A percentile compares a stretch with the other conserved stretches of the same genome.
Evolutionary conservation across 1,139 yeast species (phyloP).

Genomic region (Kodamaea anthophila): DNA sequence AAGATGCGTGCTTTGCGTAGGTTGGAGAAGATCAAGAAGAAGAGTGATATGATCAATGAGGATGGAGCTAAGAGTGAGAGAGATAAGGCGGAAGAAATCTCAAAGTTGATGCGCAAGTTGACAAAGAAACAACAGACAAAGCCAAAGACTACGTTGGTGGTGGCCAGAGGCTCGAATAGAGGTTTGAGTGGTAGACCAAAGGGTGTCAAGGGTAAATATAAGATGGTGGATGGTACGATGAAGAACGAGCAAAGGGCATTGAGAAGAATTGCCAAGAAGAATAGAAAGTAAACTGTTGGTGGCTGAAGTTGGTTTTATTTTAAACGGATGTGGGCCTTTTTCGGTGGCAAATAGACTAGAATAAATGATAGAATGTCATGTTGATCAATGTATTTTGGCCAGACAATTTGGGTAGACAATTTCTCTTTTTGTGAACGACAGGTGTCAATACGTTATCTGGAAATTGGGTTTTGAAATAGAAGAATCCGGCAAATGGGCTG

Average conservation of each 20-base stretch:
- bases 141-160: constrained; percentile 84
- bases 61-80: constrained; percentile 82
- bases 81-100: constrained; percentile 91
- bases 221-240: constrained; percentile 98
- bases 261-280: constrained; percentile 82
- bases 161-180: constrained; percentile 79
- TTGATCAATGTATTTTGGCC: too few relatives aligned
- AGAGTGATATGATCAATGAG: constrained; percentile 86
- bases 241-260: constrained; percentile 96
- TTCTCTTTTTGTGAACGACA: too few relatives aligned
- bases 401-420: too few relatives aligned
- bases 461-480: too few relatives aligned
- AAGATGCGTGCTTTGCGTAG: constrained; percentile 88
- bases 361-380: too few relatives aligned
- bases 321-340: too few relatives aligned
- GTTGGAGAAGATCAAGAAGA: constrained; percentile 86
- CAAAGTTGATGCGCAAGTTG: constrained; percentile 75
- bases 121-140: constrained; percentile 69
- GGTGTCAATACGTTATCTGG: too few relatives aligned
- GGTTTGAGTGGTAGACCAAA: constrained; percentile 93
- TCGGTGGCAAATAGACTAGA: too few relatives aligned
- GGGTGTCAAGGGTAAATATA: constrained; percentile 95
- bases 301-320: too few relatives aligned
- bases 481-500: too few relatives aligned
- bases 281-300: constrained; percentile 34